Evolutionary conservation across 169 alveolate species (phyloP).

Genomic region (Plasmodium knowlesi): DNA sequence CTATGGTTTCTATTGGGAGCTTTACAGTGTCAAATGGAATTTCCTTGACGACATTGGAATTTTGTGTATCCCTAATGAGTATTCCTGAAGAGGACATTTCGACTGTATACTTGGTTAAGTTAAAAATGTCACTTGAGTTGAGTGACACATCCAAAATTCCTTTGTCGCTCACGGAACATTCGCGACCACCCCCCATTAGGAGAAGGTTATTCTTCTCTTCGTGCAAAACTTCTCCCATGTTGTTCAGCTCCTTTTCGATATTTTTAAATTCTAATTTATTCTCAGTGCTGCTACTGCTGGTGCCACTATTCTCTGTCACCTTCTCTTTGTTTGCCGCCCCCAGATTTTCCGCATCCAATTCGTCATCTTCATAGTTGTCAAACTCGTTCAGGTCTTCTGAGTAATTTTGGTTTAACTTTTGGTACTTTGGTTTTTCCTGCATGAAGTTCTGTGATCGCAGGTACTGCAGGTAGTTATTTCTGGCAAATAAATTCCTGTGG

Average conservation of each 20-base stretch:
- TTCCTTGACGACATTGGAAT: constrained; percentile 30
- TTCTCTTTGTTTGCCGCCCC: not conserved
- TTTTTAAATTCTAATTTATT: constrained; percentile 49
- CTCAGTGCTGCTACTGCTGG: not conserved
- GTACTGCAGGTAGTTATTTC: constrained; percentile 52
- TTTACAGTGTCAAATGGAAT: constrained; percentile 27
- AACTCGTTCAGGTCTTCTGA: constrained; percentile 68
- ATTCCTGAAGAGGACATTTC: constrained; percentile 54
- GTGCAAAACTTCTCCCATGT: not conserved
- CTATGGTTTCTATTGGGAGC: constrained; percentile 68
- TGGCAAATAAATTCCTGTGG: constrained; percentile 23
- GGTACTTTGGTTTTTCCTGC: constrained; percentile 20
- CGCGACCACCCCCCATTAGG: constrained; percentile 34
- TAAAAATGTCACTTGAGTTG: constrained; percentile 52
- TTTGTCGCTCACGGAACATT: constrained; percentile 40
- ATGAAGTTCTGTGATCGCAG: constrained; percentile 46
- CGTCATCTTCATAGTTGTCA: constrained; percentile 57
- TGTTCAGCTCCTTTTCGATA: constrained; percentile 52
- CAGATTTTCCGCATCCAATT: not conserved
- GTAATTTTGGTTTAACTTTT: constrained; percentile 14
- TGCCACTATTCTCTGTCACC: not conserved
- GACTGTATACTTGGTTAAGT: constrained; percentile 30
- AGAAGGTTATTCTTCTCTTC: constrained; percentile 1
- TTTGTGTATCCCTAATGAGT: constrained; percentile 37
- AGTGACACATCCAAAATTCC: constrained; percentile 51